phyloP scores from a whole-genome alignment of 768 basidiomycete genomes.

The Naganishia kalamii region DNA sequence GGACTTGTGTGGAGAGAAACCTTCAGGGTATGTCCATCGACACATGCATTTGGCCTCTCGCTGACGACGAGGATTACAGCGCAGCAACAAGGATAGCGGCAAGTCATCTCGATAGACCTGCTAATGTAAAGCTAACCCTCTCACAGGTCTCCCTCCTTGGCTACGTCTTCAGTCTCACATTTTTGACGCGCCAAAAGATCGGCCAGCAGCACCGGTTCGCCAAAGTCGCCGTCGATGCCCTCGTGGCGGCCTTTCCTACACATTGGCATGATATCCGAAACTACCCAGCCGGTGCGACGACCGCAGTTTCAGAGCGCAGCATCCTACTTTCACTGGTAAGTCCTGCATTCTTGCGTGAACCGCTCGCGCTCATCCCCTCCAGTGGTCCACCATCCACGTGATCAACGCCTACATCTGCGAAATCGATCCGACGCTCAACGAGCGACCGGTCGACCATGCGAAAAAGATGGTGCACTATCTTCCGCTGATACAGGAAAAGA shows the following conservation, averaged over 20 bases:
- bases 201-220: background rate
- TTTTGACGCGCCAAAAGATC: background rate
- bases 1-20: background rate
- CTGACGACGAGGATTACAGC: background rate
- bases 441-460: constrained; percentile 12
- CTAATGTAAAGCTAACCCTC: no score
- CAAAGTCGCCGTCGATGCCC: background rate
- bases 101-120: background rate
- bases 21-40: background rate
- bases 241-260: background rate
- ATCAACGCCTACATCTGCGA: constrained; percentile 13
- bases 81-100: constrained; percentile 2
- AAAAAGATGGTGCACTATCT: background rate
- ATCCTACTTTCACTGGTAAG: background rate
- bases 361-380: background rate
- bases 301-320: background rate
- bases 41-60: no score
- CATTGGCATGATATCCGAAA: background rate
- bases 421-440: background rate
- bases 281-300: background rate
- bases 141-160: background rate
- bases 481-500: background rate
- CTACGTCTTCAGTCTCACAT: constrained; percentile 11
- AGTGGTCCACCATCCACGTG: constrained; percentile 5
- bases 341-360: background rate